Evolutionary conservation across 495 filamentous ascomycete genomes (phyloP).

Genomic region (Aspergillus panamensis): DNA sequence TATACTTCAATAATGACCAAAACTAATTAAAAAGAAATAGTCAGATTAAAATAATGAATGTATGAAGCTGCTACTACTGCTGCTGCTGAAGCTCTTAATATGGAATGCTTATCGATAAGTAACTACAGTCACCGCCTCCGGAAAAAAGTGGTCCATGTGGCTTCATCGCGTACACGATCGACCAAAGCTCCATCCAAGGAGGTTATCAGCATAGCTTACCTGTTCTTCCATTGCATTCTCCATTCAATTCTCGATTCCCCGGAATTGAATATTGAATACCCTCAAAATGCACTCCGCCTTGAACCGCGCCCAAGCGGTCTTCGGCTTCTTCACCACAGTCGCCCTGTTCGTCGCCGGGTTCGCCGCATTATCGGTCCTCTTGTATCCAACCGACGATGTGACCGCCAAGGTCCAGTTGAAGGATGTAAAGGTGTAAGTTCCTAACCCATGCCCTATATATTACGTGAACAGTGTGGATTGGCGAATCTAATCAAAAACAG

Average conservation of each 20-base stretch:
- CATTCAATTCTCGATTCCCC: not conserved
- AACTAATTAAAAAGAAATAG: not conserved
- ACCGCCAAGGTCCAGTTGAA: slow-evolving; percentile 61
- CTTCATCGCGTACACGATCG: slow-evolving; percentile 25
- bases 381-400: slow-evolving; percentile 63
- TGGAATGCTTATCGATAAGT: slow-evolving; percentile 24
- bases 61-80: too few relatives aligned
- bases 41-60: not conserved
- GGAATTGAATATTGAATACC: not conserved
- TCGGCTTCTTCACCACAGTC: slow-evolving; percentile 97
- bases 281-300: slow-evolving; percentile 71
- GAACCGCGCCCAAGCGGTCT: slow-evolving; percentile 83
- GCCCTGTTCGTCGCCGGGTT: slow-evolving; percentile 74
- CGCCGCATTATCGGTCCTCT: slow-evolving; percentile 72
- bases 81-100: not conserved
- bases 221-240: too few relatives aligned
- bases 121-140: slow-evolving; percentile 15
- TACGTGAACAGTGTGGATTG: too few relatives aligned
- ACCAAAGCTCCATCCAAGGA: not conserved
- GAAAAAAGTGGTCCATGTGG: slow-evolving; percentile 36
- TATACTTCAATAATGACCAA: too few relatives aligned
- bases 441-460: not conserved
- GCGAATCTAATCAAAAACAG: slow-evolving; percentile 38
- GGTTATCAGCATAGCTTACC: too few relatives aligned
- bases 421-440: slow-evolving; percentile 81